phyloP scores from a whole-genome alignment of 768 basidiomycete genomes.

The Boletus bicolor region DNA sequence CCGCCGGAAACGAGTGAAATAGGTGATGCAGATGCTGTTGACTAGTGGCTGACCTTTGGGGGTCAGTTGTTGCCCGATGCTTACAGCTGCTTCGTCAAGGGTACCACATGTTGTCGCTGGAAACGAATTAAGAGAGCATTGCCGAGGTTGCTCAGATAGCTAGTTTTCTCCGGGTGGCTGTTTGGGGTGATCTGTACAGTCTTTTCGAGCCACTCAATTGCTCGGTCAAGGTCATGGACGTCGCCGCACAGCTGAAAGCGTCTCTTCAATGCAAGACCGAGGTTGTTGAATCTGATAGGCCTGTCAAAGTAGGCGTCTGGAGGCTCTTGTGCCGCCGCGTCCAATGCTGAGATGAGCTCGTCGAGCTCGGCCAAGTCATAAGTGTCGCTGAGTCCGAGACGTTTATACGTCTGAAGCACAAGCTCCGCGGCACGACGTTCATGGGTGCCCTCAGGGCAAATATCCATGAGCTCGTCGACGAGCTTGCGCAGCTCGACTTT shows the following conservation, averaged over 20 bases:
- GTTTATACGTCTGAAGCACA: not conserved
- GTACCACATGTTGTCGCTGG: not conserved
- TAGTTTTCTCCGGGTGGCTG: not conserved
- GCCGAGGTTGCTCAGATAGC: not conserved
- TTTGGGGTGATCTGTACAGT: not conserved
- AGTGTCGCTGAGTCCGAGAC: not conserved
- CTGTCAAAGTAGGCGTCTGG: not conserved
- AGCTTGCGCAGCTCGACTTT: not conserved
- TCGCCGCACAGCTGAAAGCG: not conserved
- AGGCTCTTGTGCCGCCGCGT: not conserved
- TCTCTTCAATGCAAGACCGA: not conserved
- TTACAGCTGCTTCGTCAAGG: not conserved
- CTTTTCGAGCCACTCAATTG: not conserved
- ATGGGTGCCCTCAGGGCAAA: not conserved
- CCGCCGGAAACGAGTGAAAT: too few relatives aligned
- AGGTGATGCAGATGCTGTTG: too few relatives aligned
- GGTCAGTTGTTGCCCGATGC: too few relatives aligned
- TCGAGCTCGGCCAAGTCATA: not conserved
- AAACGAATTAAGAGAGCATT: not conserved
- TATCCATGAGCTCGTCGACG: not conserved
- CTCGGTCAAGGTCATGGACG: not conserved
- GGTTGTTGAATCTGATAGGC: not conserved
- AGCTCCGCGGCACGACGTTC: slow-evolving; percentile 3
- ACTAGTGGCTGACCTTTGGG: too few relatives aligned
- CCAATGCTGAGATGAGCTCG: not conserved